Evolutionary conservation across 2,329 filamentous ascomycete species (phyloP).

Genomic region (Neofusicoccum ribis): DNA sequence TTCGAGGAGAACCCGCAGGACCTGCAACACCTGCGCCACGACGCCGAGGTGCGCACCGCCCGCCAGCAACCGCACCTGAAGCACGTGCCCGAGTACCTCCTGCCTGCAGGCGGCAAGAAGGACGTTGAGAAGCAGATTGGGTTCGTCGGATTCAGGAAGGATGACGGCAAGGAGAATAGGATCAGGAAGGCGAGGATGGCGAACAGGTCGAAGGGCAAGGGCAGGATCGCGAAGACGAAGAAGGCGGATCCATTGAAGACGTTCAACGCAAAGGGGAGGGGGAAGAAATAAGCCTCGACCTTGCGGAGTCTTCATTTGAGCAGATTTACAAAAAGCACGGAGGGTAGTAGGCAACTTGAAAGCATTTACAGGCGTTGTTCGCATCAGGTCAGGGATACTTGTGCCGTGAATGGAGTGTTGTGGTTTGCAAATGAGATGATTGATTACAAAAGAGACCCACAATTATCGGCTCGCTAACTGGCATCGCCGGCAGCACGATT

Average conservation of each 20-base stretch:
- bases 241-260: constrained; percentile 85
- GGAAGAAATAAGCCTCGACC: constrained; percentile 32
- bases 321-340: neutral
- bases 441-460: too few species aligned
- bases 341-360: neutral
- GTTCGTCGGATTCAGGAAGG: constrained; percentile 67
- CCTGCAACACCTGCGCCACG: constrained; percentile 82
- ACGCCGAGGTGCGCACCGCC: constrained; percentile 81
- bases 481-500: too few species aligned
- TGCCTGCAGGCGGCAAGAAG: constrained; percentile 73
- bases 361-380: neutral
- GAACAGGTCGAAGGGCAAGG: constrained; percentile 48
- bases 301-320: neutral
- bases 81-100: constrained; percentile 89
- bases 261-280: constrained; percentile 61
- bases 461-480: too few species aligned
- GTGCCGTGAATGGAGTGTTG: too few species aligned
- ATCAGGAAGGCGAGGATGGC: constrained; percentile 46
- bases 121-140: constrained; percentile 68
- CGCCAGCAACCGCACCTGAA: constrained; percentile 86
- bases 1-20: constrained; percentile 97
- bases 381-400: too few species aligned
- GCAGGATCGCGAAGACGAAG: constrained; percentile 49
- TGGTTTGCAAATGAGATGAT: too few species aligned
- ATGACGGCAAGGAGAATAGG: constrained; percentile 42